A percentile compares a stretch with the other conserved stretches of the same genome.
phyloP scores from a whole-genome alignment of 495 filamentous ascomycete genomes.

The Corynascus novoguineensis region DNA sequence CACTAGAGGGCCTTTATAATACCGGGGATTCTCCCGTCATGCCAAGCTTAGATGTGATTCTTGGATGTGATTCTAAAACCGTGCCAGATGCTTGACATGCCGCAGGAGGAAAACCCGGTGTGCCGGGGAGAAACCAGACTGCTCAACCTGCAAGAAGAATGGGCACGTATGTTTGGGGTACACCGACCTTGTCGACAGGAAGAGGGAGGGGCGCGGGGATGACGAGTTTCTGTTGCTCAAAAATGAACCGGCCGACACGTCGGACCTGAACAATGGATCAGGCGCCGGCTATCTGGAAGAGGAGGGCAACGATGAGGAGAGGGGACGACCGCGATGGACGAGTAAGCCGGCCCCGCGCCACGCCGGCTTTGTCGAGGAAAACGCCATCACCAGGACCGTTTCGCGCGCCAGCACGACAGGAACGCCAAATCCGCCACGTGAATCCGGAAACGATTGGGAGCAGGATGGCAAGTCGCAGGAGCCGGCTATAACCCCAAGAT shows the following conservation, averaged over 20 bases:
- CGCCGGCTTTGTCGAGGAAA: conserved; percentile 22
- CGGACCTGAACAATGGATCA: conserved; percentile 23
- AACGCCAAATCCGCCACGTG: conserved; percentile 12
- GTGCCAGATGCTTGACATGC: conserved; percentile 64
- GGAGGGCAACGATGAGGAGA: conserved; percentile 30
- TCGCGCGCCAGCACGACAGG: conserved; percentile 23
- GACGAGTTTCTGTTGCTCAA: conserved; percentile 16
- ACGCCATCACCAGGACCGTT: conserved; percentile 19
- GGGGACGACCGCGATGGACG: conserved; percentile 34
- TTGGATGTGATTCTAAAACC: conserved; percentile 28
- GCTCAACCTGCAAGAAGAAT: conserved; percentile 69
- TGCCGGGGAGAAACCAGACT: conserved; percentile 69
- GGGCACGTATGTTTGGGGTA: conserved; percentile 69
- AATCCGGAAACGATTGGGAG: conserved; percentile 29
- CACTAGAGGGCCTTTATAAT: not conserved
- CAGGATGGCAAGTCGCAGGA: conserved; percentile 24
- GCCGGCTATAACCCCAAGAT: conserved; percentile 20
- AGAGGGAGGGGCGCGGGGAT: conserved; percentile 29
- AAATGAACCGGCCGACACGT: conserved; percentile 23
- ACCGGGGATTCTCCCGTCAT: conserved; percentile 1
- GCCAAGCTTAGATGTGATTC: conserved; percentile 14
- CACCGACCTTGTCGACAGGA: conserved; percentile 46
- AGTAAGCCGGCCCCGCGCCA: conserved; percentile 13
- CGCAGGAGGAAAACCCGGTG: conserved; percentile 80
- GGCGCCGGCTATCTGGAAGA: conserved; percentile 26